A percentile compares a stretch with the other conserved stretches of the same genome.
These are phyloP conservation scores for Gynandropsis gynandra DNA, from an alignment of 345 rosid species.

Conservation along the genomic window DNA sequence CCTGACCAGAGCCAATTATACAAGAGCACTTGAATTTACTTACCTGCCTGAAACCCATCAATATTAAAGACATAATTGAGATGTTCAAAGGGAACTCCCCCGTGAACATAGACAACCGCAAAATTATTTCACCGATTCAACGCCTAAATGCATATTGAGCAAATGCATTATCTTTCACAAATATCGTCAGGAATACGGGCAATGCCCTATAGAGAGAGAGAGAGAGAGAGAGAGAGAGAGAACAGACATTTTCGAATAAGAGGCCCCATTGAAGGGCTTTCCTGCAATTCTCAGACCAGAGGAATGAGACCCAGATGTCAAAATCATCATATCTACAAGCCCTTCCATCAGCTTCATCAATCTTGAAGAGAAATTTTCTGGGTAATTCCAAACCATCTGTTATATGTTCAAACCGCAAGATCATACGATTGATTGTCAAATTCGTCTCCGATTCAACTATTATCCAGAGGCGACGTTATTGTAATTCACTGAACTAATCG, in stretches of 20 bases:
- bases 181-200: not conserved
- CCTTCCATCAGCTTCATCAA: slow-evolving; percentile 58
- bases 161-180: not conserved
- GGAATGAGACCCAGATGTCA: slow-evolving; percentile 80
- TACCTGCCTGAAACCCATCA: not conserved
- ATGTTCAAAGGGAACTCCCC: not conserved
- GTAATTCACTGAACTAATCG: too few relatives aligned
- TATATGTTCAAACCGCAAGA: slow-evolving; percentile 1
- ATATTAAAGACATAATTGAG: not conserved
- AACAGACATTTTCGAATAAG: slow-evolving; percentile 60
- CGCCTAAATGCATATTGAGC: too few relatives aligned
- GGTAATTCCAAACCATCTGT: slow-evolving; percentile 65
- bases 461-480: too few relatives aligned
- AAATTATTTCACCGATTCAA: too few relatives aligned
- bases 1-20: slow-evolving; percentile 27
- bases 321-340: slow-evolving; percentile 60
- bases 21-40: not conserved
- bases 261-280: slow-evolving; percentile 71
- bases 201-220: not conserved
- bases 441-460: too few relatives aligned
- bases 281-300: slow-evolving; percentile 49
- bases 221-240: slow-evolving; percentile 6
- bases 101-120: too few relatives aligned
- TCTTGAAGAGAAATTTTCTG: slow-evolving; percentile 50
- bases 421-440: too few relatives aligned